A percentile compares a stretch with the other conserved stretches of the same genome.
Evolutionary conservation across 208 protist species (phyloP).

Genomic region (Spongospora subterranea): DNA sequence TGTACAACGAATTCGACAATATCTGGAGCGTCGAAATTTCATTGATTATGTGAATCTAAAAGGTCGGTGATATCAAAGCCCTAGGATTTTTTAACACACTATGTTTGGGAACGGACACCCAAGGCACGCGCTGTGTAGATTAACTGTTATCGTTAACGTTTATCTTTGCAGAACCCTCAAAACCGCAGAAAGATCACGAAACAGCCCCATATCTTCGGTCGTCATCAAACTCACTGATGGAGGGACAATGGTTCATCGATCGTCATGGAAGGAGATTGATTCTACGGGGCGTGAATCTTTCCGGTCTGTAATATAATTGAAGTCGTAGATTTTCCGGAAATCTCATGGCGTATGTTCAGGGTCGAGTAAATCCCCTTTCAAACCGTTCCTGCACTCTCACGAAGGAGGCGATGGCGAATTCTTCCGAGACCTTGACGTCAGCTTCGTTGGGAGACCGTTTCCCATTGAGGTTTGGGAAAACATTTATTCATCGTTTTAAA

Average conservation of each 20-base stretch:
- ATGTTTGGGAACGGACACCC: too few species aligned
- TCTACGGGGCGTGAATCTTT: slow-evolving; percentile 65
- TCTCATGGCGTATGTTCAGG: not conserved
- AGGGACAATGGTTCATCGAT: slow-evolving; percentile 56
- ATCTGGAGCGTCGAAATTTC: too few species aligned
- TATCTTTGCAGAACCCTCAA: too few species aligned
- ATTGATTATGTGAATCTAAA: too few species aligned
- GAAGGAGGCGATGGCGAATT: slow-evolving; percentile 7
- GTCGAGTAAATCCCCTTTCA: not conserved
- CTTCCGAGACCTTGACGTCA: not conserved
- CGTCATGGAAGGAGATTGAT: slow-evolving; percentile 35
- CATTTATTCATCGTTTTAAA: slow-evolving; percentile 60
- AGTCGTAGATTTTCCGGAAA: not conserved
- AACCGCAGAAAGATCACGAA: too few species aligned
- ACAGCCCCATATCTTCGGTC: too few species aligned
- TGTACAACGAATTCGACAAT: too few species aligned
- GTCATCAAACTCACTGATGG: not conserved
- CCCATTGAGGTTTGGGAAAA: slow-evolving; percentile 59
- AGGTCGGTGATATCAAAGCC: too few species aligned
- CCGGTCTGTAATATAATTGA: not conserved
- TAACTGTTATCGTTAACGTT: too few species aligned
- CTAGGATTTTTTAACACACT: too few species aligned
- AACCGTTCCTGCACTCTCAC: not conserved
- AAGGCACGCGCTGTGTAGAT: too few species aligned
- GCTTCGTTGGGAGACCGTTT: slow-evolving; percentile 67